Evolutionary conservation across 1,139 yeast species (phyloP).

Genomic region (Debaryomyces udenii): DNA sequence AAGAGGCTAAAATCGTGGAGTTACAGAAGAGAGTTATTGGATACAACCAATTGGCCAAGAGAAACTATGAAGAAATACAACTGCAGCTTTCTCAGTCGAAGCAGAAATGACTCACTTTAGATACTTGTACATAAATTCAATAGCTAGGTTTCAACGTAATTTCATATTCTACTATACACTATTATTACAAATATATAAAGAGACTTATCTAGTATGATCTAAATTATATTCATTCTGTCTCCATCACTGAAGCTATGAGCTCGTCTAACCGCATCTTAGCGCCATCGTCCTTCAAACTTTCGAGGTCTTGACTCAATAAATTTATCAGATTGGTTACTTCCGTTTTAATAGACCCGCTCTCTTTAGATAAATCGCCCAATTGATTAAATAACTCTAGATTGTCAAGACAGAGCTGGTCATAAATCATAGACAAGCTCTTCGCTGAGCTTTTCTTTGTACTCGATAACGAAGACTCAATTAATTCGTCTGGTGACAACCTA

Average conservation of each 20-base stretch:
- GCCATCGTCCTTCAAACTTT: slow-evolving; percentile 26
- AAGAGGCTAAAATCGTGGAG: slow-evolving; percentile 35
- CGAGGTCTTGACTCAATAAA: slow-evolving; percentile 33
- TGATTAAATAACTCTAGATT: slow-evolving; percentile 35
- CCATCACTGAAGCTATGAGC: slow-evolving; percentile 22
- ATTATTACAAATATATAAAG: slow-evolving; percentile 7
- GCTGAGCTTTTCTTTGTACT: slow-evolving; percentile 28
- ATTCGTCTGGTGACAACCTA: slow-evolving; percentile 33
- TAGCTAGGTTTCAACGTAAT: slow-evolving; percentile 1
- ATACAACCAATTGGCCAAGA: slow-evolving; percentile 46
- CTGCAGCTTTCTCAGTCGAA: slow-evolving; percentile 6
- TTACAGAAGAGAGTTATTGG: slow-evolving; percentile 46
- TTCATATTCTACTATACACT: slow-evolving; percentile 10
- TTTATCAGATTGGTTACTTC: slow-evolving; percentile 28
- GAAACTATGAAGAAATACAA: slow-evolving; percentile 34
- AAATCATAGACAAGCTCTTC: slow-evolving; percentile 37
- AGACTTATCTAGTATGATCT: neutral
- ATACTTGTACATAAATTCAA: slow-evolving; percentile 10
- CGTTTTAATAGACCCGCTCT: slow-evolving; percentile 25
- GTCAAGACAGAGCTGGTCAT: slow-evolving; percentile 40
- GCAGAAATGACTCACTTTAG: neutral
- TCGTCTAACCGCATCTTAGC: slow-evolving; percentile 27
- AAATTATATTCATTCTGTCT: neutral
- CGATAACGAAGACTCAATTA: slow-evolving; percentile 37
- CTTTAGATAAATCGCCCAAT: slow-evolving; percentile 25